These are phyloP conservation scores for Porpolomopsis calyptriformis DNA, from an alignment of 768 basidiomycete species.

Conservation along the genomic window DNA sequence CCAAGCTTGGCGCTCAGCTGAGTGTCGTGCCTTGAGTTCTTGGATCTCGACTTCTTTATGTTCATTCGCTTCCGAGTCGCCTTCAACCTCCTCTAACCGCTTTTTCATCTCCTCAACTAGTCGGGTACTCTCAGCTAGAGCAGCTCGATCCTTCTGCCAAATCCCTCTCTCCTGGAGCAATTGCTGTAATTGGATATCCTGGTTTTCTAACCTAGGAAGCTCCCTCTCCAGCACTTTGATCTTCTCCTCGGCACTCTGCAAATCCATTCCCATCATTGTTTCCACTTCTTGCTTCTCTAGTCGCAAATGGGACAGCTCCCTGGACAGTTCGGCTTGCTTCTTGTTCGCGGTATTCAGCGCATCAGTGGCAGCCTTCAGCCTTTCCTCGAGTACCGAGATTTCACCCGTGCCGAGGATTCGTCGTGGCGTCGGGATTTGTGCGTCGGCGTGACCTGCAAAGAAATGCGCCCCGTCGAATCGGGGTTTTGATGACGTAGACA, in stretches of 20 bases:
- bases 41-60: constrained; percentile 31
- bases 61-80: constrained; percentile 28
- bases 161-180: constrained; percentile 38
- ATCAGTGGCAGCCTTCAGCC: constrained; percentile 49
- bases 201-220: constrained; percentile 37
- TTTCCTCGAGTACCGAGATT: constrained; percentile 47
- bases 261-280: constrained; percentile 51
- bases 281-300: constrained; percentile 65
- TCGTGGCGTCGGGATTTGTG: constrained; percentile 43
- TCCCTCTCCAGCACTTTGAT: constrained; percentile 48
- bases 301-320: constrained; percentile 50
- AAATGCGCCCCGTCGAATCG: constrained; percentile 78
- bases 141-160: constrained; percentile 41
- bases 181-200: constrained; percentile 36
- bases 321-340: constrained; percentile 49
- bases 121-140: constrained; percentile 30
- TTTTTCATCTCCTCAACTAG: constrained; percentile 30
- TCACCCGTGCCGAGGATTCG: constrained; percentile 37
- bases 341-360: constrained; percentile 48
- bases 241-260: constrained; percentile 57
- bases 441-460: constrained; percentile 70
- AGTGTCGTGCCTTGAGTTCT: constrained; percentile 29
- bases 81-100: constrained; percentile 34
- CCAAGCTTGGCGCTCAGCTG: constrained; percentile 39
- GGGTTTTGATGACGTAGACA: constrained; percentile 31